Evolutionary conservation across 352 stramenopile species (phyloP).

Genomic region (Globisporangium yorkense): DNA sequence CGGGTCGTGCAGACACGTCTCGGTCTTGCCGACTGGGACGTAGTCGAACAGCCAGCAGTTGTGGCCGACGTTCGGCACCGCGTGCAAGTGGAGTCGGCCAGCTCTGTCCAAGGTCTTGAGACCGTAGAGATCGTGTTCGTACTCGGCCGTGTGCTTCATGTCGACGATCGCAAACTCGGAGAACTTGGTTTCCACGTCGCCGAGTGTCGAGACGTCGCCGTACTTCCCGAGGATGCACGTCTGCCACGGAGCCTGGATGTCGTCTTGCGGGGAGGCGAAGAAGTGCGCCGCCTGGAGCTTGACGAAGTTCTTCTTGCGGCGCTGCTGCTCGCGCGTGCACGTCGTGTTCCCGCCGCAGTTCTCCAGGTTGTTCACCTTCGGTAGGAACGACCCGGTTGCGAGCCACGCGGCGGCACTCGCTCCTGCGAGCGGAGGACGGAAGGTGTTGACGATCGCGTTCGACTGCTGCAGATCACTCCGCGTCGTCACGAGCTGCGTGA

Average conservation of each 20-base stretch:
- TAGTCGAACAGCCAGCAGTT: conserved; percentile 20
- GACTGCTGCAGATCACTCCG: no score
- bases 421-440: conserved; percentile 13
- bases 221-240: conserved; percentile 27
- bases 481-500: conserved; percentile 9
- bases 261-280: conserved; percentile 39
- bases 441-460: no score
- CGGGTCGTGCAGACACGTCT: conserved; percentile 12
- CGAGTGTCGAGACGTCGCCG: conserved; percentile 18
- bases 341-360: conserved; percentile 6
- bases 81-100: conserved; percentile 16
- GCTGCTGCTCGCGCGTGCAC: conserved; percentile 16
- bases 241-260: conserved; percentile 31
- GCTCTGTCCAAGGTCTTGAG: conserved; percentile 23
- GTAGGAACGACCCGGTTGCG: conserved; percentile 17
- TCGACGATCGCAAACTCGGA: conserved; percentile 19
- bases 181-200: conserved; percentile 27
- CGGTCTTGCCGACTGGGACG: conserved; percentile 1
- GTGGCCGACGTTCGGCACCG: conserved; percentile 10
- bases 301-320: conserved; percentile 25
- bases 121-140: conserved; percentile 31
- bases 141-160: conserved; percentile 30
- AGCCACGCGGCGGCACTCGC: conserved; percentile 11
- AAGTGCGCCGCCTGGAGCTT: conserved; percentile 31
- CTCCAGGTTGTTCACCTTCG: conserved; percentile 27